Percentiles rank a stretch among this genome's conserved stretches.
These are phyloP conservation scores for Gleditsia sinensis DNA, from an alignment of 306 rosid species.

Conservation along the genomic window DNA sequence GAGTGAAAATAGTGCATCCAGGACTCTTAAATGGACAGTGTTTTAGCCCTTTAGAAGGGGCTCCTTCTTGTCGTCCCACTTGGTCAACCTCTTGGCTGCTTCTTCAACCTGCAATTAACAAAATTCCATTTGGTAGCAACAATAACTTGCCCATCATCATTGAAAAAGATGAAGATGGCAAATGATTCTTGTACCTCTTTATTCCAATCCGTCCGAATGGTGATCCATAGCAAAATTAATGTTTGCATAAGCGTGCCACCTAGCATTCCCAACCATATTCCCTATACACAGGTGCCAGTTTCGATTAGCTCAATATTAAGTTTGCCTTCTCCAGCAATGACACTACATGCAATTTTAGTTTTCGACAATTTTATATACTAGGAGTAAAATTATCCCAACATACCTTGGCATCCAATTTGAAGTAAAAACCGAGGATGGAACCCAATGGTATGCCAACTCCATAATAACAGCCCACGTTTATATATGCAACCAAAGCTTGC, in stretches of 20 bases:
- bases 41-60: no score
- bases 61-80: conserved; percentile 51
- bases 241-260: conserved; percentile 75
- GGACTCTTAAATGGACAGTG: no score
- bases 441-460: conserved; percentile 73
- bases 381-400: neutral
- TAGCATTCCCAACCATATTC: conserved; percentile 79
- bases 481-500: conserved; percentile 85
- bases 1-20: no score
- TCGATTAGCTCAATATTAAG: neutral
- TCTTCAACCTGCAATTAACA: conserved; percentile 63
- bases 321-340: no score
- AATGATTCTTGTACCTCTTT: conserved; percentile 53
- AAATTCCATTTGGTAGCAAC: neutral
- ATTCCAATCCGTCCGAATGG: conserved; percentile 67
- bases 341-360: no score
- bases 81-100: conserved; percentile 57
- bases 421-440: conserved; percentile 60
- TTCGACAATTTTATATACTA: no score
- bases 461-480: conserved; percentile 73
- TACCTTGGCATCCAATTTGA: conserved; percentile 74
- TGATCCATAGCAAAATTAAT: conserved; percentile 56
- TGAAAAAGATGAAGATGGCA: neutral
- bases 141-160: neutral
- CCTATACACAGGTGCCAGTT: conserved; percentile 40